Base-by-base conservation (phyloP, 768 basidiomycete species). In the Calocybe gangraenosa region DNA sequence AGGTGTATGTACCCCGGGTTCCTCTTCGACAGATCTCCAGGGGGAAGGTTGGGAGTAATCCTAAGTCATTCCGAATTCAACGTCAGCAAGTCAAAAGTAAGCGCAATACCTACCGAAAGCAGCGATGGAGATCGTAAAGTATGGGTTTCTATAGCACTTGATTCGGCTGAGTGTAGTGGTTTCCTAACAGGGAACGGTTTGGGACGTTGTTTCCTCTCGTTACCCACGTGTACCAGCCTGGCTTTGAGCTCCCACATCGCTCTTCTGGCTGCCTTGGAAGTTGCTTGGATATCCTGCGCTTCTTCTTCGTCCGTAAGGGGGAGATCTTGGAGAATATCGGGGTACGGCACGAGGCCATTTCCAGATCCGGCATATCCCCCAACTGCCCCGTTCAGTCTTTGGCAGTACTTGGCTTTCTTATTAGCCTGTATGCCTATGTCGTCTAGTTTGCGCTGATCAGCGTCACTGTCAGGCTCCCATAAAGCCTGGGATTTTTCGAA, bases 221-320 rank as follows among this genome's bases (percentile, higher is more conserved):
- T 50, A 47, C 40, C 45, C 49, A 31, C 39, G 18, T 45, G 43
- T 11, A 17, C 23, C 20, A 10, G 7, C 5, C 33, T 25, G 11
- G 11, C 47, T 19, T 57, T 55, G 42, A 44, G 56, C 32, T 31
- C 43, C 40, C 40, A 49, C 31, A 48, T 30, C 35, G 23, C 22
- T 14, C 32, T 36, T 51, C 60, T 66, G 14, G 59, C 63, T 47
- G 62, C 69, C 41, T 54, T 67, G 8, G 61, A 60, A 5, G 69
- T 50, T 9, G 50, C 60, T 6, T 55, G 56, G 42, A 67, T 50
- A 31, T 57, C 59, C 18, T 52, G 49, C 6, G 62, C 60, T 19
- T 64, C 65, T 9, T 72, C 73, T 9, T 71, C 70, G 13, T 76
- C 75, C n/a, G 67, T 69, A 34, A 64, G 66, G 11, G 69, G 56